A percentile compares a stretch with the other conserved stretches of the same genome.
phyloP scores from a whole-genome alignment of 306 rosid genomes.

The Geum urbanum region DNA sequence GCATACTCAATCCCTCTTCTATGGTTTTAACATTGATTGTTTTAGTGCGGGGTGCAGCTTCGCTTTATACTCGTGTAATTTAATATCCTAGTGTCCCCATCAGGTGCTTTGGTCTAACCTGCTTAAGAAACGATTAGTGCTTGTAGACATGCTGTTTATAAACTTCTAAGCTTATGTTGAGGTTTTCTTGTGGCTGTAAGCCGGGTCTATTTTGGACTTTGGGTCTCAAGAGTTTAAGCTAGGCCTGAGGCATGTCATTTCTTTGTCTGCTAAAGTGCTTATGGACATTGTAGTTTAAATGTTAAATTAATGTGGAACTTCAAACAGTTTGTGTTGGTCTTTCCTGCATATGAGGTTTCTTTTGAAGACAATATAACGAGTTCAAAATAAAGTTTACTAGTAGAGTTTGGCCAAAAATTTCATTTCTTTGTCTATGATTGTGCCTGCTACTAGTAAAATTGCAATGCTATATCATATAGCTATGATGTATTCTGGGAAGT shows the following conservation, averaged over 20 bases:
- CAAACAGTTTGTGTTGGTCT: not conserved
- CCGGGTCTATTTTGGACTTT: not conserved
- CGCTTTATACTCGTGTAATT: not conserved
- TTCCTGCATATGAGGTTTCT: not conserved
- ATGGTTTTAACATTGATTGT: conserved; percentile 14
- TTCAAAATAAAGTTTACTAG: not conserved
- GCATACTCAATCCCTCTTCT: conserved; percentile 30
- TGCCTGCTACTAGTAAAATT: not conserved
- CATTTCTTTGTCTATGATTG: not conserved
- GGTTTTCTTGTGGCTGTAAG: not conserved
- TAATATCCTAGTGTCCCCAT: not conserved
- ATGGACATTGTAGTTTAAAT: not conserved
- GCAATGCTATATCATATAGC: not conserved
- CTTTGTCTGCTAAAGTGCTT: not conserved
- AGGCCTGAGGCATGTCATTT: not conserved
- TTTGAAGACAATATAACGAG: not conserved
- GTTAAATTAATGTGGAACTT: not conserved
- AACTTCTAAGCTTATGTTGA: not conserved
- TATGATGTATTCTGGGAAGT: not conserved
- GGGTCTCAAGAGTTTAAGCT: not conserved
- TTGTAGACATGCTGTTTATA: conserved; percentile 1
- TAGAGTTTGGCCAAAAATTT: not conserved
- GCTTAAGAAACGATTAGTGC: conserved; percentile 12
- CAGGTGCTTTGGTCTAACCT: not conserved
- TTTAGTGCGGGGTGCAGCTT: not conserved